These are phyloP conservation scores for Fusarium floridanum DNA, from an alignment of 2,329 filamentous ascomycete genomes.

Conservation along the genomic window DNA sequence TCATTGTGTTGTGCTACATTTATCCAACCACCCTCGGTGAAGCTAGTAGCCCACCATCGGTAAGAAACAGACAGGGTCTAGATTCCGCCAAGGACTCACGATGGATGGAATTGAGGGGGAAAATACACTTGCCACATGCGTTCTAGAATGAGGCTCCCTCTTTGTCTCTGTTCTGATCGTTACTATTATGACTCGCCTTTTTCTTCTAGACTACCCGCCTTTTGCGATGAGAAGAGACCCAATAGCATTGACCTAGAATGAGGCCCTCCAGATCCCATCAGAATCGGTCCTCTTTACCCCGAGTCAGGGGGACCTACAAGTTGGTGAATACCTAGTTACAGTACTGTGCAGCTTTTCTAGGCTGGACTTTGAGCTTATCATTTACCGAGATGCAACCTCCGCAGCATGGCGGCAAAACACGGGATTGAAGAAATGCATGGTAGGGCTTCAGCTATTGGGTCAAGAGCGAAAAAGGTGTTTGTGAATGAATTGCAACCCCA, in stretches of 20 bases:
- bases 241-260: slow-evolving; percentile 4
- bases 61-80: slow-evolving; percentile 9
- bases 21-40: neutral
- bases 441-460: neutral
- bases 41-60: neutral
- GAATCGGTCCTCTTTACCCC: neutral
- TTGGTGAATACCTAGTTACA: neutral
- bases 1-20: neutral
- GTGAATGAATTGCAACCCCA: neutral
- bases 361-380: neutral
- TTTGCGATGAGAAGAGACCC: neutral
- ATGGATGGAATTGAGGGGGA: neutral
- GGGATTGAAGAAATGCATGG: neutral
- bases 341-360: neutral
- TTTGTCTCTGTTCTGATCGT: neutral
- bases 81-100: slow-evolving; percentile 4
- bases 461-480: neutral
- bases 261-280: neutral
- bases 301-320: neutral
- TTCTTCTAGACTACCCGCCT: slow-evolving; percentile 29
- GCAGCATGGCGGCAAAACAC: neutral
- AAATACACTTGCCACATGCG: slow-evolving; percentile 5
- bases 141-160: slow-evolving; percentile 22
- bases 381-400: neutral
- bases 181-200: neutral